Percentiles rank a stretch among this genome's conserved stretches.
Conservation (phyloP, 768 basidiomycete genomes). For the Cystobasidiopsis lactophilus region DNA sequence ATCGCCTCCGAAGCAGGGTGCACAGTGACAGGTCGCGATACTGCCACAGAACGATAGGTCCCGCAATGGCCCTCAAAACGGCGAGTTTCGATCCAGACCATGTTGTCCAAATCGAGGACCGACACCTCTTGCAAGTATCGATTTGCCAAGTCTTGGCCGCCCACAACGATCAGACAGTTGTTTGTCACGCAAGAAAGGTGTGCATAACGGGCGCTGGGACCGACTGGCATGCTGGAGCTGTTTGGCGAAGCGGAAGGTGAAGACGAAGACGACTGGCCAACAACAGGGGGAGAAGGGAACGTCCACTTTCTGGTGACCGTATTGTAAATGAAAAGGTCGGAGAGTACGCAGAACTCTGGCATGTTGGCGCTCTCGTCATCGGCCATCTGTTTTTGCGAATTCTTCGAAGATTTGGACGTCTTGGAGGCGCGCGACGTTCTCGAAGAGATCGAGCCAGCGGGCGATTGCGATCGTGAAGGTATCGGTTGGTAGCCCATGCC, state of each 20-base stretch:
- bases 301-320: slow-evolving; percentile 45
- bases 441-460: neutral
- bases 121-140: slow-evolving; percentile 84
- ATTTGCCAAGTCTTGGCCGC: slow-evolving; percentile 82
- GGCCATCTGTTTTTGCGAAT: neutral
- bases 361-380: neutral
- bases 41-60: slow-evolving; percentile 81
- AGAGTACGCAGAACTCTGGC: slow-evolving; percentile 59
- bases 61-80: slow-evolving; percentile 84
- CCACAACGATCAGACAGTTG: slow-evolving; percentile 69
- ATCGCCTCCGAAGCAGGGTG: neutral
- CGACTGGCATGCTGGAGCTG: slow-evolving; percentile 22
- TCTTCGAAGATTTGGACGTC: neutral
- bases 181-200: slow-evolving; percentile 74
- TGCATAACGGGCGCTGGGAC: slow-evolving; percentile 76
- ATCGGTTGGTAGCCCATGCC: slow-evolving; percentile 61
- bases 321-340: slow-evolving; percentile 79
- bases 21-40: slow-evolving; percentile 45
- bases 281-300: slow-evolving; percentile 27
- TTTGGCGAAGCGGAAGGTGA: slow-evolving; percentile 23
- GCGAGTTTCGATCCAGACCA: slow-evolving; percentile 56
- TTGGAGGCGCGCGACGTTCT: neutral
- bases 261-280: slow-evolving; percentile 17
- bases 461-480: neutral
- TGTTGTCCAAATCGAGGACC: slow-evolving; percentile 53